Evolutionary conservation across 1,284 basidiomycete genomes (phyloP), one percentile per base, ranked within the genome.

Genomic region (Anthracocystis setariae): DNA sequence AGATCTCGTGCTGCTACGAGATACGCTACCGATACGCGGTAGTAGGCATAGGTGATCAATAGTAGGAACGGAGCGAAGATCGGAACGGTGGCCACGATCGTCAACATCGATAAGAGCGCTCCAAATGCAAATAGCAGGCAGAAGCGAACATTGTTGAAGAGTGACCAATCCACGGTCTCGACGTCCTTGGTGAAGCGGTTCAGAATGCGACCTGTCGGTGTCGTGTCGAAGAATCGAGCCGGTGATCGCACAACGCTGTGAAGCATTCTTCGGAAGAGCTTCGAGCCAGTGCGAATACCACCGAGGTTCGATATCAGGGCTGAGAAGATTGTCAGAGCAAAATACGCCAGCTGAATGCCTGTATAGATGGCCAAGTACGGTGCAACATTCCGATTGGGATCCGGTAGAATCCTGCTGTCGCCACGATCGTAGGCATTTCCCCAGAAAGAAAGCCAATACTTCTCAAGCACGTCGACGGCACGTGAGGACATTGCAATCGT

Each of bases 101-200:
- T 72, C 15, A 60, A 53, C 24, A 71, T 40, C 33, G 63, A 49
- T 20, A 86, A 81, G 57, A 84, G 80, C 59, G 85, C 76, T 48
- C 84, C 61, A 20, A 84, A 79, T 17, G 58, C 38, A 47, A 68
- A 73, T 3, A 49, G 17, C 8, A 61, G 24, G 5, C 61, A 46
- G 32, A 46, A 46, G 9, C 64, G 53, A 27, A 68, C 42, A 43
- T 60, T 70, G 38, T n/a, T 20, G n/a, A 48, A 76, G 1, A 84
- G 74, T 53, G 85, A 84, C 33, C 84, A 84, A 75, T 87, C 86
- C 53, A 87, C 82, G 0, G 84, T 84, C 44, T 85, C 84, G 59
- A 86, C 83, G 59, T 87, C 86, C 61, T 85, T 85, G 46, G 75
- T 76, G 37, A 84, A 82, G 9, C 86, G 82, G 66, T 87, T 87